Percentiles rank a stretch among this genome's conserved stretches.
Evolutionary conservation across 2,329 filamentous ascomycete genomes (phyloP).

Genomic region (Dendryphion nanum): DNA sequence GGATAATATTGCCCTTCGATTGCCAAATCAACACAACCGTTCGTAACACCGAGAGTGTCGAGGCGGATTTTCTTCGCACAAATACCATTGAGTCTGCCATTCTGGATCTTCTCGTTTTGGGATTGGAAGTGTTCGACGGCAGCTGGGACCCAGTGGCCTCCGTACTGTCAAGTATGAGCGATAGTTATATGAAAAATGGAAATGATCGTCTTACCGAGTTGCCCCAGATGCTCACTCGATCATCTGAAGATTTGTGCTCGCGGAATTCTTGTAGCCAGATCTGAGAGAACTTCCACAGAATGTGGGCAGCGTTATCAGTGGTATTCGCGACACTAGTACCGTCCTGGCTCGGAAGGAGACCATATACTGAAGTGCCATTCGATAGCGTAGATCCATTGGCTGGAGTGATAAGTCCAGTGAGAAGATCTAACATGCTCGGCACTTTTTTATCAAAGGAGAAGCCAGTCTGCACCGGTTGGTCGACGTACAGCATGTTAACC

Average conservation of each 20-base stretch:
- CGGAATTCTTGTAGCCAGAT: conserved; percentile 21
- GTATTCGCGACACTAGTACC: conserved; percentile 10
- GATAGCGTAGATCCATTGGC: conserved; percentile 6
- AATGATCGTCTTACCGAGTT: conserved; percentile 10
- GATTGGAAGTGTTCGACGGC: conserved; percentile 53
- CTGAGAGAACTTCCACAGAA: conserved; percentile 14
- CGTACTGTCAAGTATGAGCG: conserved; percentile 39
- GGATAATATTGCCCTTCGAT: conserved; percentile 47
- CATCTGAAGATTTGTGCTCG: conserved; percentile 15
- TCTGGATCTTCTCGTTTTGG: conserved; percentile 53
- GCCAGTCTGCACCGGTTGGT: conserved; percentile 8
- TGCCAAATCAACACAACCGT: conserved; percentile 45
- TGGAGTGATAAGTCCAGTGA: conserved; percentile 9
- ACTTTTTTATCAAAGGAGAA: conserved; percentile 15
- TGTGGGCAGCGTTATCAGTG: conserved; percentile 15
- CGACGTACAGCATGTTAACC: conserved; percentile 12
- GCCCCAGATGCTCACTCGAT: conserved; percentile 28
- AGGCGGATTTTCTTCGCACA: conserved; percentile 29
- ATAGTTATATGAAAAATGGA: background rate
- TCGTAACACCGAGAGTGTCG: conserved; percentile 49
- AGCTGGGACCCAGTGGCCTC: conserved; percentile 55
- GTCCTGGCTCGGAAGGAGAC: conserved; percentile 11
- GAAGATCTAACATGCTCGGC: conserved; percentile 15
- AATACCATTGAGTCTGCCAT: conserved; percentile 27
- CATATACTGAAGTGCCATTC: conserved; percentile 8